Evolutionary conservation across 345 rosid genomes (phyloP).

Genomic region (Populus alba): DNA sequence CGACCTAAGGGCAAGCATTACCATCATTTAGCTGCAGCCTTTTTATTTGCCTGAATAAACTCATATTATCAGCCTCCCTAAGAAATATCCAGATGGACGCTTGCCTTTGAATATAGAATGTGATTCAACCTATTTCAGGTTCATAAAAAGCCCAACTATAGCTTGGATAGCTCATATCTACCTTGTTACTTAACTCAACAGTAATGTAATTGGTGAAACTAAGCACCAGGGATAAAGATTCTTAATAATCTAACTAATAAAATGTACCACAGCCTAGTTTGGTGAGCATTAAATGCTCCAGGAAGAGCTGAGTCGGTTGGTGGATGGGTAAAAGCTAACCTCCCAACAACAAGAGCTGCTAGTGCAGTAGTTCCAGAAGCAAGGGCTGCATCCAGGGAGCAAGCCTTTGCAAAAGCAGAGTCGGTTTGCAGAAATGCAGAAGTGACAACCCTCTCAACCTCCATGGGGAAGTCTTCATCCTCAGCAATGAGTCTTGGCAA

Average conservation of each 20-base stretch:
- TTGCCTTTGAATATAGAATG: background rate
- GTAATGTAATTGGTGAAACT: background rate
- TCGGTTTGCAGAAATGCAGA: slow-evolving; percentile 86
- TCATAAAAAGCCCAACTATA: background rate
- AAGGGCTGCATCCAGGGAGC: slow-evolving; percentile 58
- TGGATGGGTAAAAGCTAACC: slow-evolving; percentile 41
- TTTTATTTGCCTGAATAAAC: background rate
- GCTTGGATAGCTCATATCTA: background rate
- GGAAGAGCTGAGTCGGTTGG: no score
- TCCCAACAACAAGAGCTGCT: slow-evolving; percentile 75
- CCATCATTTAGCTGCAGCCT: background rate
- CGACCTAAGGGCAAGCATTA: background rate
- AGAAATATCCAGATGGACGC: background rate
- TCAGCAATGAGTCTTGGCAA: slow-evolving; percentile 68
- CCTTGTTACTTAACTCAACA: background rate
- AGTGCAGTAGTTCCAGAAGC: slow-evolving; percentile 90
- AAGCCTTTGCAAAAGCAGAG: slow-evolving; percentile 71
- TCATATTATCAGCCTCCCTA: background rate
- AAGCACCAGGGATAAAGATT: background rate
- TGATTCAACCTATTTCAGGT: background rate
- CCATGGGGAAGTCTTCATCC: slow-evolving; percentile 64
- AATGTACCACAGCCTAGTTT: background rate
- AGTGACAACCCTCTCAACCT: slow-evolving; percentile 61
- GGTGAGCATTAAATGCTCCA: background rate
- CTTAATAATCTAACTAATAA: background rate